Percentiles rank a stretch among this genome's conserved stretches.
Conservation (phyloP, 495 filamentous ascomycete species). For the Aspergillus saccharolyticus region DNA sequence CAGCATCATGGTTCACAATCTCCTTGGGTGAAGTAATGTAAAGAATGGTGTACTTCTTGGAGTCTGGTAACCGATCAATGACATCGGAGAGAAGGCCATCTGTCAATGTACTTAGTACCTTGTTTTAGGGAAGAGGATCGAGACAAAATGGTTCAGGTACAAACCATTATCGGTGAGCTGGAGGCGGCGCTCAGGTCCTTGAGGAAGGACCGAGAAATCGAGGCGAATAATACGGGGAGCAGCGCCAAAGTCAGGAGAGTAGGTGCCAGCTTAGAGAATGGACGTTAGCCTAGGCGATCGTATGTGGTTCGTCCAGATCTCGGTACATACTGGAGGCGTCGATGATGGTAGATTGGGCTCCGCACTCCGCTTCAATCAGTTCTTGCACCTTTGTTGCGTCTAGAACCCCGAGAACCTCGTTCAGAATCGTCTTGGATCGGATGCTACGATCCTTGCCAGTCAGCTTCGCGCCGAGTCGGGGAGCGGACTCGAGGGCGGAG, state of each 20-base stretch:
- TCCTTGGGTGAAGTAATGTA: constrained; percentile 52
- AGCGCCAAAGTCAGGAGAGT: constrained; percentile 39
- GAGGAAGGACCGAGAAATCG: constrained; percentile 47
- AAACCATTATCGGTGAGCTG: constrained; percentile 48
- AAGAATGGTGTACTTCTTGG: constrained; percentile 57
- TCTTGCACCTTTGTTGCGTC: constrained; percentile 51
- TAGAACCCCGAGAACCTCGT: constrained; percentile 60
- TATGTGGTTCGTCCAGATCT: background rate
- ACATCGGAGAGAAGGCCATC: constrained; percentile 58
- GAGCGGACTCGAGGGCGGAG: constrained; percentile 46
- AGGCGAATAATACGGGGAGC: constrained; percentile 47
- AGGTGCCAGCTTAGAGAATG: constrained; percentile 35
- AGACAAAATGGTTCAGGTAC: constrained; percentile 6
- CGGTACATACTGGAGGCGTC: constrained; percentile 58
- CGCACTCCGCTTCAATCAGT: constrained; percentile 48
- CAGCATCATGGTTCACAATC: constrained; percentile 33
- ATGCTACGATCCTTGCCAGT: constrained; percentile 44
- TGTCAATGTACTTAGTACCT: constrained; percentile 23
- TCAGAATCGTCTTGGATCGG: constrained; percentile 46
- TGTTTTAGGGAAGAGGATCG: background rate
- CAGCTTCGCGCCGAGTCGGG: constrained; percentile 56
- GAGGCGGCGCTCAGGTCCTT: constrained; percentile 30
- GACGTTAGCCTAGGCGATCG: constrained; percentile 14
- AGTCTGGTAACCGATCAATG: constrained; percentile 48
- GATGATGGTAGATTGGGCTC: constrained; percentile 47